phyloP scores from a whole-genome alignment of 2,329 filamentous ascomycete species.

The Xylariales sp. region DNA sequence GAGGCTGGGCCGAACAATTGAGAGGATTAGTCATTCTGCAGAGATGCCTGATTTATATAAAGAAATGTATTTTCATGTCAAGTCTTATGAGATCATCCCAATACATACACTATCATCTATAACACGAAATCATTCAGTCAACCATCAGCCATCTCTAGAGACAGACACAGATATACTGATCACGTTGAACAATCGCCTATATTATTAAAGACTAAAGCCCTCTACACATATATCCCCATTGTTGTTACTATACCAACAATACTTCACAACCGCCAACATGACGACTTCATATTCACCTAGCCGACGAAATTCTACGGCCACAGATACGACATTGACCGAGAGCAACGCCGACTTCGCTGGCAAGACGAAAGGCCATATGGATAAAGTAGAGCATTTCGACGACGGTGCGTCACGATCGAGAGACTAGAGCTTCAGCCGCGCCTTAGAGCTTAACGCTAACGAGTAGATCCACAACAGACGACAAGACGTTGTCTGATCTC shows the following conservation, averaged over 20 bases:
- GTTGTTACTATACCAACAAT: background rate
- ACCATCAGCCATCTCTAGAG: background rate
- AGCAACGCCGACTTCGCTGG: constrained; percentile 5
- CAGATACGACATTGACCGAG: constrained; percentile 42
- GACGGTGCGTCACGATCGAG: constrained; percentile 31
- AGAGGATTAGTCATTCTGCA: background rate
- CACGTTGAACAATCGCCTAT: background rate
- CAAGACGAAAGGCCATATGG: constrained; percentile 1
- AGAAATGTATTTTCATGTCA: background rate
- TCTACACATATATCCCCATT: background rate
- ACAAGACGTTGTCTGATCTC: constrained; percentile 28
- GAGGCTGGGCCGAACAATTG: background rate
- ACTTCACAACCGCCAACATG: constrained; percentile 21
- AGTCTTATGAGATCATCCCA: background rate
- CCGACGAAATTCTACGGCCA: constrained; percentile 37
- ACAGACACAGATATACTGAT: background rate
- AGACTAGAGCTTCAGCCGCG: background rate
- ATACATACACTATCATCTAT: background rate
- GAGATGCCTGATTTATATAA: constrained; percentile 4
- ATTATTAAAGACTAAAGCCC: background rate
- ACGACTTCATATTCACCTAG: constrained; percentile 16
- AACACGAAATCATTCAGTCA: background rate
- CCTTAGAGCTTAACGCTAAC: background rate
- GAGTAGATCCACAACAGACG: constrained; percentile 28
- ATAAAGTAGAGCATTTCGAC: constrained; percentile 24